These are phyloP conservation scores for Solanum medicagineum DNA, from an alignment of 257 asterid genomes.

Conservation along the genomic window DNA sequence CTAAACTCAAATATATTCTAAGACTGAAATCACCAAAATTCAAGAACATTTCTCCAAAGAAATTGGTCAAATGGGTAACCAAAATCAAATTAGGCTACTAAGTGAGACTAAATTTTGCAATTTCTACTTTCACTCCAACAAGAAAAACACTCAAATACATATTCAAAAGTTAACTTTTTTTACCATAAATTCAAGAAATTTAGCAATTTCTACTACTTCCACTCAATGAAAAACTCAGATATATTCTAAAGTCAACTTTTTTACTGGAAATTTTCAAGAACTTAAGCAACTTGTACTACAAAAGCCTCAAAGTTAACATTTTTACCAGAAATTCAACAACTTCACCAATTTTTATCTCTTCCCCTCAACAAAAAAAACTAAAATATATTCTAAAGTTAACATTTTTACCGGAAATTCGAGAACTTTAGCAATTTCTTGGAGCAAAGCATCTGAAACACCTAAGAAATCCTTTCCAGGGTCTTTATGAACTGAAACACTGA, in stretches of 20 bases:
- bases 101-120: background rate
- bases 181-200: conserved; percentile 49
- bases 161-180: background rate
- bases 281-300: background rate
- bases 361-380: background rate
- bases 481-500: conserved; percentile 51
- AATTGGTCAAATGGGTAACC: background rate
- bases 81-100: background rate
- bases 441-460: conserved; percentile 59
- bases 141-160: background rate
- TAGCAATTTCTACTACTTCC: background rate
- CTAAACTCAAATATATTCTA: background rate
- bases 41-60: background rate
- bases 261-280: background rate
- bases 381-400: background rate
- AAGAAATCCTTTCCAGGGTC: conserved; percentile 90
- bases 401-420: conserved; percentile 72
- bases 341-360: background rate
- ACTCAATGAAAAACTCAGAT: background rate
- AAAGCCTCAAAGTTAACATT: background rate
- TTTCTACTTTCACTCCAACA: background rate
- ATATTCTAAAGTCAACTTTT: background rate
- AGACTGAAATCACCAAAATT: background rate
- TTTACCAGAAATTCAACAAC: conserved; percentile 47
- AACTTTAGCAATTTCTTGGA: conserved; percentile 67